Evolutionary conservation across 495 filamentous ascomycete genomes (phyloP).

Genomic region (Penicillium maclennaniae): DNA sequence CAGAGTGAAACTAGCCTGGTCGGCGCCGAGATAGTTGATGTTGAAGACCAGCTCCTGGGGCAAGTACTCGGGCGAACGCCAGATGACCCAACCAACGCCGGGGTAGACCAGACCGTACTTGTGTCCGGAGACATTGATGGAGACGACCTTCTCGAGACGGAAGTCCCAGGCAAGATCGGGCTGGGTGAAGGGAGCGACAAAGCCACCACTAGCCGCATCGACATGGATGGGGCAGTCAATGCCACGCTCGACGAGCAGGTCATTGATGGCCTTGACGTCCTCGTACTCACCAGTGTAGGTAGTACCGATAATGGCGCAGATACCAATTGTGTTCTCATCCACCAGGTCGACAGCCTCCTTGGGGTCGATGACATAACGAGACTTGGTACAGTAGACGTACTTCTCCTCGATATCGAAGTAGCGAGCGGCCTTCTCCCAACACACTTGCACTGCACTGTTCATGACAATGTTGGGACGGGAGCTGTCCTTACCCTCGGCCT

Average conservation of each 20-base stretch:
- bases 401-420: conserved; percentile 93
- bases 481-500: conserved; percentile 68
- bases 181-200: conserved; percentile 83
- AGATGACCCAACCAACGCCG: conserved; percentile 89
- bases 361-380: conserved; percentile 85
- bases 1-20: conserved; percentile 95
- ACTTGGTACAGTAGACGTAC: conserved; percentile 76
- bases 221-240: conserved; percentile 86
- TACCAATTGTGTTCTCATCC: conserved; percentile 94
- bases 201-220: conserved; percentile 85
- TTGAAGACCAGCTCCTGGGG: conserved; percentile 93
- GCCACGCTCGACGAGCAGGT: conserved; percentile 64
- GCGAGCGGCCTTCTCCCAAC: conserved; percentile 93
- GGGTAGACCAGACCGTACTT: conserved; percentile 85
- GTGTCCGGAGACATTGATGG: conserved; percentile 90
- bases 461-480: conserved; percentile 85
- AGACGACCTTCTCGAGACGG: conserved; percentile 76
- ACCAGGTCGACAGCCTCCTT: conserved; percentile 75
- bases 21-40: conserved; percentile 93
- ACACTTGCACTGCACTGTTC: conserved; percentile 89
- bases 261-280: conserved; percentile 85
- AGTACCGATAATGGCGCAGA: conserved; percentile 81
- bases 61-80: conserved; percentile 77
- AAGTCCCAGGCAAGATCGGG: conserved; percentile 86
- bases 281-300: conserved; percentile 97